Evolutionary conservation across 1,284 basidiomycete species (phyloP).

Genomic region (Boletus mariae): DNA sequence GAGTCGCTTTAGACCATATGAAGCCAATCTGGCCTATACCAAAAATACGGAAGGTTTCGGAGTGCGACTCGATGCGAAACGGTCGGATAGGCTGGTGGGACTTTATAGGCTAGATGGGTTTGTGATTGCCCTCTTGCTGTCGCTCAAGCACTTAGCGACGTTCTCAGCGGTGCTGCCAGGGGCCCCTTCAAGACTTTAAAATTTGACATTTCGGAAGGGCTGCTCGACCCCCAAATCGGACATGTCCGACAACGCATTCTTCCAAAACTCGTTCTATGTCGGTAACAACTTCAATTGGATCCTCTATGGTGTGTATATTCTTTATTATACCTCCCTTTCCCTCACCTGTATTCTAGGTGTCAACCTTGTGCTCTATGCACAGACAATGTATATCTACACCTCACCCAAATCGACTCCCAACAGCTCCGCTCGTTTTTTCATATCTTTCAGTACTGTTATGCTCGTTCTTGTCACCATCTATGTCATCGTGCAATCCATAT

Average conservation of each 20-base stretch:
- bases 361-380: constrained; percentile 9
- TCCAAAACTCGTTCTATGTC: constrained; percentile 16
- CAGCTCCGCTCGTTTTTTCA: neutral
- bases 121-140: neutral
- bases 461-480: constrained; percentile 9
- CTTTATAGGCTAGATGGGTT: neutral
- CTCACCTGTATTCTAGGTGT: constrained; percentile 4
- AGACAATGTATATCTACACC: constrained; percentile 3
- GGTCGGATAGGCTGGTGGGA: neutral
- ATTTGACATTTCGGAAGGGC: neutral
- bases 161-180: neutral
- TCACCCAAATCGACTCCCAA: neutral
- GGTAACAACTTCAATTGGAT: constrained; percentile 13
- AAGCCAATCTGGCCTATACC: neutral
- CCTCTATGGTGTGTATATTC: constrained; percentile 11
- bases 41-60: neutral
- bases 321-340: neutral
- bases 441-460: constrained; percentile 9
- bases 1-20: neutral
- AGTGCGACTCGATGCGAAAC: neutral
- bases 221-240: neutral
- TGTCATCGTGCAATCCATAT: constrained; percentile 5
- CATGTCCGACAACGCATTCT: constrained; percentile 6
- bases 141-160: neutral
- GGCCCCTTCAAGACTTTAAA: neutral